These are phyloP conservation scores for Diaporthe caulivora DNA, from an alignment of 2,329 filamentous ascomycete species.

Conservation along the genomic window DNA sequence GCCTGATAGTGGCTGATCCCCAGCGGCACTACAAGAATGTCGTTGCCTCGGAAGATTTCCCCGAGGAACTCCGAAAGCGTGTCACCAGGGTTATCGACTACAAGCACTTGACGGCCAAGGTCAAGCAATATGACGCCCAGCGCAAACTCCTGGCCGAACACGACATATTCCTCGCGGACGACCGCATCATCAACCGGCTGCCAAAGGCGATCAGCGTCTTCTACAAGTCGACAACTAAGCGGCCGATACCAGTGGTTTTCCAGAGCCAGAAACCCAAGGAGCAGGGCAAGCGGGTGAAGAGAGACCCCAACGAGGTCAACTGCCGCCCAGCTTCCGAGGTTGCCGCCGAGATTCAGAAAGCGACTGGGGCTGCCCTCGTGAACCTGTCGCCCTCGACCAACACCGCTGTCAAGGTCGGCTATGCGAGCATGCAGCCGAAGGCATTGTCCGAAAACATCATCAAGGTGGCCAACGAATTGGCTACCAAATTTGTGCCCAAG, in stretches of 20 bases:
- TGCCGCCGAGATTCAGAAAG: conserved; percentile 84
- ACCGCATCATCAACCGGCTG: conserved; percentile 81
- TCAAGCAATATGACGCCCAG: conserved; percentile 87
- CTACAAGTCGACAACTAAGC: conserved; percentile 85
- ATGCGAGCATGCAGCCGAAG: conserved; percentile 78
- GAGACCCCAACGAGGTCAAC: conserved; percentile 53
- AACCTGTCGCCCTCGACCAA: conserved; percentile 83
- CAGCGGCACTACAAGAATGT: conserved; percentile 94
- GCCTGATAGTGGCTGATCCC: conserved; percentile 84
- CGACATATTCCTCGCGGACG: conserved; percentile 94
- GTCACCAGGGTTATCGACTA: conserved; percentile 85
- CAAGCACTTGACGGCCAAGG: conserved; percentile 84
- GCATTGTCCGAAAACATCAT: conserved; percentile 86
- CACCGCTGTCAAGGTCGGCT: conserved; percentile 84
- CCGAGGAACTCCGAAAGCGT: conserved; percentile 72
- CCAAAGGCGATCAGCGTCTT: conserved; percentile 89
- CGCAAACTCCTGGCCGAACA: conserved; percentile 87
- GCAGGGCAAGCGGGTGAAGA: conserved; percentile 70
- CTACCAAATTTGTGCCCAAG: conserved; percentile 84
- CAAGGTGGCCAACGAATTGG: conserved; percentile 75
- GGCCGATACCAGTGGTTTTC: conserved; percentile 86
- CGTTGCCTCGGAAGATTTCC: conserved; percentile 80
- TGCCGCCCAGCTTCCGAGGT: conserved; percentile 73
- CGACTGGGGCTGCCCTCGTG: conserved; percentile 82
- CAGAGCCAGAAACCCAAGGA: conserved; percentile 63